Evolutionary conservation across 2,329 filamentous ascomycete species (phyloP).

Genomic region (Sporothrix variecibatus): DNA sequence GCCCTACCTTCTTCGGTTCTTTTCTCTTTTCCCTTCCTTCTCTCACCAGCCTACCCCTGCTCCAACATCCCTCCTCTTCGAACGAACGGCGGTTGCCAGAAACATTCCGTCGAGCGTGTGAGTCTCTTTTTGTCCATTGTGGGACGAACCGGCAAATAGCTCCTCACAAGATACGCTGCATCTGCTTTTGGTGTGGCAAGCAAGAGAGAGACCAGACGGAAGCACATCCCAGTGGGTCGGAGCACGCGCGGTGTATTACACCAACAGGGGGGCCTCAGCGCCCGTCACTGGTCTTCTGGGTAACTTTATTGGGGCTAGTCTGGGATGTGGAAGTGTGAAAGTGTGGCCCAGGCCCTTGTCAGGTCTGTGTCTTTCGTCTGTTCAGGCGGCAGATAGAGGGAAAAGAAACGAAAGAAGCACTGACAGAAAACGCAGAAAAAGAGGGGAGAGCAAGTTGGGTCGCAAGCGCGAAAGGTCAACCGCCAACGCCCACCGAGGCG

Average conservation of each 20-base stretch:
- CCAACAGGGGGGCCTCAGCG: conserved; percentile 2
- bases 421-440: neutral
- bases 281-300: neutral
- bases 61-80: neutral
- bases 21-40: neutral
- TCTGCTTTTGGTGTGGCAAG: neutral
- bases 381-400: neutral
- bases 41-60: neutral
- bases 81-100: neutral
- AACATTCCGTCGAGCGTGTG: neutral
- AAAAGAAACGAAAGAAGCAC: neutral
- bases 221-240: conserved; percentile 25
- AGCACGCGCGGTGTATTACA: neutral
- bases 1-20: neutral
- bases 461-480: conserved; percentile 11
- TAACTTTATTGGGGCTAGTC: conserved; percentile 4
- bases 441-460: neutral
- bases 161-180: neutral
- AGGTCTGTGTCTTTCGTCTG: neutral
- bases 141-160: neutral
- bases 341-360: conserved; percentile 2
- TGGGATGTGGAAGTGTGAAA: neutral
- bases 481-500: neutral
- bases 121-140: neutral
- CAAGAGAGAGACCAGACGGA: neutral